These are phyloP conservation scores for Saposhnikovia divaricata DNA, from an alignment of 129 eudicot species.

Conservation along the genomic window DNA sequence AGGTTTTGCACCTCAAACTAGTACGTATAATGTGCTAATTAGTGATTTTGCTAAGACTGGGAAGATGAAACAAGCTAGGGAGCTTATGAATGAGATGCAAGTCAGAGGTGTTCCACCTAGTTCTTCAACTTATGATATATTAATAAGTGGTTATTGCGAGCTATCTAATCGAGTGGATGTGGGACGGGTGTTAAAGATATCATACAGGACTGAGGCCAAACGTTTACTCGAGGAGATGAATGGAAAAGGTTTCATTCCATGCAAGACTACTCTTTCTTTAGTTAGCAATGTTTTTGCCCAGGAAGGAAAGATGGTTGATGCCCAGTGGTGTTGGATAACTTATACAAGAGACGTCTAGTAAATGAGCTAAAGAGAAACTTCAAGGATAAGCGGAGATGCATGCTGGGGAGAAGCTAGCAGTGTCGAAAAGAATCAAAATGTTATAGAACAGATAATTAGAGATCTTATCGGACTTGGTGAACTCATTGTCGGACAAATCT, in stretches of 20 bases:
- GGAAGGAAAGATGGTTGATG: conserved; percentile 49
- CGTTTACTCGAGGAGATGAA: conserved; percentile 62
- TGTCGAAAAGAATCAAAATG: conserved; percentile 9
- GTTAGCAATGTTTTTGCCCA: conserved; percentile 32
- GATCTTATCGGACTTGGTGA: not conserved
- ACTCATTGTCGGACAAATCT: not conserved
- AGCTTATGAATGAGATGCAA: conserved; percentile 93
- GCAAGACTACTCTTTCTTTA: conserved; percentile 45
- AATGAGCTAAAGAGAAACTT: conserved; percentile 11
- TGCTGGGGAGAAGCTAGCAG: conserved; percentile 17
- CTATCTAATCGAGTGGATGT: conserved; percentile 43
- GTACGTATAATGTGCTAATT: too few relatives aligned
- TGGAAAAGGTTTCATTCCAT: conserved; percentile 64
- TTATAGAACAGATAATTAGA: conserved; percentile 4
- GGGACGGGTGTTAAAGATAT: conserved; percentile 36
- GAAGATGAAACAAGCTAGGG: conserved; percentile 82
- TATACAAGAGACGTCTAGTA: conserved; percentile 18
- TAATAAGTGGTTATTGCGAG: conserved; percentile 75
- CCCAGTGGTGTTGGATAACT: conserved; percentile 24
- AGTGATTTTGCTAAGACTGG: conserved; percentile 80
- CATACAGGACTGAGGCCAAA: conserved; percentile 54
- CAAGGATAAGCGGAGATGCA: conserved; percentile 7
- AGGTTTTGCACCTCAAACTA: too few relatives aligned
- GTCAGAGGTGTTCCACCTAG: conserved; percentile 53
- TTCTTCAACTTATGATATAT: conserved; percentile 83